Percentiles rank a stretch among this genome's conserved stretches.
Conservation (phyloP, 179 eudicot species). For the Amaranthus tricolor region DNA sequence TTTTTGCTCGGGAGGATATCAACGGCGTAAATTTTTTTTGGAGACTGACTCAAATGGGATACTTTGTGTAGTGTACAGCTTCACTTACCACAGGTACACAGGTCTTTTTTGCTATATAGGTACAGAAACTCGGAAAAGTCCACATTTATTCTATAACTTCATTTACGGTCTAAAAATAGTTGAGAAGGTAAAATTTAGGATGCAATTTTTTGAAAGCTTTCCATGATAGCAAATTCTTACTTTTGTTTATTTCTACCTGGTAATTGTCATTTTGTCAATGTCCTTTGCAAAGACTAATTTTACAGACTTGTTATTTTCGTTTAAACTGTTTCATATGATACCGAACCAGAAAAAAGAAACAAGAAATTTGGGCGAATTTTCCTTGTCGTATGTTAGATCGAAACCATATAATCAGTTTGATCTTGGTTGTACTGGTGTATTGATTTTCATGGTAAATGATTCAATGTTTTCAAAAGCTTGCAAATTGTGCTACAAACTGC, state of each 20-base stretch:
- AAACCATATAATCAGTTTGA: no score
- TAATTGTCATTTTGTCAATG: neutral
- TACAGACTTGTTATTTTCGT: slow-evolving; percentile 1
- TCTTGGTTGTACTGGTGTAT: no score
- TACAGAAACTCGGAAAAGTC: slow-evolving; percentile 20
- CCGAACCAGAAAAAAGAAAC: neutral
- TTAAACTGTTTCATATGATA: no score
- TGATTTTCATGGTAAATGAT: no score
- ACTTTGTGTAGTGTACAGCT: slow-evolving; percentile 33
- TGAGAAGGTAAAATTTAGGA: slow-evolving; percentile 4
- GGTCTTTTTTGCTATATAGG: slow-evolving; percentile 22
- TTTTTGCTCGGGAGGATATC: slow-evolving; percentile 5
- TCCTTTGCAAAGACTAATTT: neutral
- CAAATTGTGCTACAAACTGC: no score
- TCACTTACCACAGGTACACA: slow-evolving; percentile 30
- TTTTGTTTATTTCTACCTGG: neutral
- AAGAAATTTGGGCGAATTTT: neutral
- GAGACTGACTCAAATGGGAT: slow-evolving; percentile 22
- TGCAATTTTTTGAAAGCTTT: slow-evolving; percentile 11
- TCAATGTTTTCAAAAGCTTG: no score
- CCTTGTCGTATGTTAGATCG: no score
- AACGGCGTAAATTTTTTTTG: slow-evolving; percentile 10
- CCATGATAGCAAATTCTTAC: slow-evolving; percentile 18
- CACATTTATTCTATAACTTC: slow-evolving; percentile 7
- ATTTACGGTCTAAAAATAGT: slow-evolving; percentile 15